Conservation (phyloP, 1,284 basidiomycete species). For the Trametes versicolor region DNA sequence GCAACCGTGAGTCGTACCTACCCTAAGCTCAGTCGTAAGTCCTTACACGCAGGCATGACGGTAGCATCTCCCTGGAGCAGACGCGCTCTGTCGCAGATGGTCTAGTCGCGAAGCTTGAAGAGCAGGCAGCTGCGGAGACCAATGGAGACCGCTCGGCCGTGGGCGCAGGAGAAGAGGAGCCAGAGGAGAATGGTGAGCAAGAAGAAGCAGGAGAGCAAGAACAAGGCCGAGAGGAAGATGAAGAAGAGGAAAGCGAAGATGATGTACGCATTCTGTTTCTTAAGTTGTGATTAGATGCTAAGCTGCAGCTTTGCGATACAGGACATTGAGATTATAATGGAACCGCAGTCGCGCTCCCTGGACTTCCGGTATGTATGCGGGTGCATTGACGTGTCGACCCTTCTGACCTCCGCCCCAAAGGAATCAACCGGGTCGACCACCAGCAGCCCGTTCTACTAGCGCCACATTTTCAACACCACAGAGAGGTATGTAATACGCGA, state of each 20-base stretch:
- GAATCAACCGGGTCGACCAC: constrained; percentile 29
- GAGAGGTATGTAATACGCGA: constrained; percentile 44
- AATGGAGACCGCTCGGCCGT: constrained; percentile 42
- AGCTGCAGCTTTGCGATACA: constrained; percentile 40
- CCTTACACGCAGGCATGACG: constrained; percentile 24
- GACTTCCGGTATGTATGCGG: constrained; percentile 70
- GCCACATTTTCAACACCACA: constrained; percentile 50
- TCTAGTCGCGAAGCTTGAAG: constrained; percentile 57
- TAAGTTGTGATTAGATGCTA: neutral
- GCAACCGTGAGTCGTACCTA: constrained; percentile 60
- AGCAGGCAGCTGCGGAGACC: constrained; percentile 45
- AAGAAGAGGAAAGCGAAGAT: constrained; percentile 55
- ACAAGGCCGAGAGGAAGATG: constrained; percentile 14
- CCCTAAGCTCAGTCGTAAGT: constrained; percentile 22
- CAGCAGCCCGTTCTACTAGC: constrained; percentile 44
- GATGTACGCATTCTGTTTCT: constrained; percentile 38
- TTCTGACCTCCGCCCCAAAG: constrained; percentile 4
- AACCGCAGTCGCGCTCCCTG: constrained; percentile 71
- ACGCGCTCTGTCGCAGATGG: constrained; percentile 53
- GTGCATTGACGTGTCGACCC: no score
- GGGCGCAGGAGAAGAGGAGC: constrained; percentile 54
- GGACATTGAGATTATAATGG: constrained; percentile 87
- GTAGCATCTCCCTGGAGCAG: constrained; percentile 59
- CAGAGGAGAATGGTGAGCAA: constrained; percentile 28
- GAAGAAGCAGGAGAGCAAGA: constrained; percentile 36